phyloP scores from a whole-genome alignment of 2,329 filamentous ascomycete species.

The Epichloe hybrida region DNA sequence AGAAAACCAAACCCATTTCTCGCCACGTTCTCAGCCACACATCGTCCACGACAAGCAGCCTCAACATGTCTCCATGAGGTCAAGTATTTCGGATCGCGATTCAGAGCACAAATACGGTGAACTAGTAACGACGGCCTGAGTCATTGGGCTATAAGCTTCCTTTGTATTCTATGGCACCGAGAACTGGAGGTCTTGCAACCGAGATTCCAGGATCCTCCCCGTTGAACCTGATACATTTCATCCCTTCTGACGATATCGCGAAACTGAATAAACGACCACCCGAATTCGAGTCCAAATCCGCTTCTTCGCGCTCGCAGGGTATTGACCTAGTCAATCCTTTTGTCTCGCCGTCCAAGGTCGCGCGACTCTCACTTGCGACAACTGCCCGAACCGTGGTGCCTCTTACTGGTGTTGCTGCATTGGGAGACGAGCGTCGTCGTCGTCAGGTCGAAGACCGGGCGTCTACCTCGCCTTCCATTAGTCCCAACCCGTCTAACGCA shows the following conservation, averaged over 20 bases:
- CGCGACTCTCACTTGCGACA: constrained; percentile 32
- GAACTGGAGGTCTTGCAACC: constrained; percentile 37
- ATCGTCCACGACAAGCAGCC: constrained; percentile 17
- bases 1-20: constrained; percentile 20
- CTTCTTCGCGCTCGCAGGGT: constrained; percentile 20
- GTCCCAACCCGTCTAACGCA: constrained; percentile 40
- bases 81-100: constrained; percentile 4
- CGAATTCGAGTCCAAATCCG: constrained; percentile 32
- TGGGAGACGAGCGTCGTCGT: constrained; percentile 40
- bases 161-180: constrained; percentile 34
- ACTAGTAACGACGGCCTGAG: constrained; percentile 1
- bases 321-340: constrained; percentile 22
- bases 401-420: constrained; percentile 38
- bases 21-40: constrained; percentile 33
- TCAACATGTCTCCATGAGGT: constrained; percentile 22
- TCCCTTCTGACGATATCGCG: constrained; percentile 27
- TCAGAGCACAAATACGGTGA: constrained; percentile 1
- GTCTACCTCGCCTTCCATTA: constrained; percentile 29
- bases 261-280: constrained; percentile 31
- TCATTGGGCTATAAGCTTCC: not conserved
- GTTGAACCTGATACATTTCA: constrained; percentile 21
- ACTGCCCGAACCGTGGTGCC: constrained; percentile 31
- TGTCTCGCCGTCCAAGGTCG: constrained; percentile 40
- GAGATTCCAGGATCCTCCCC: constrained; percentile 31
- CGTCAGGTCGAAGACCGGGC: constrained; percentile 25